A percentile compares a stretch with the other conserved stretches of the same genome.
phyloP scores from a whole-genome alignment of 2,329 filamentous ascomycete species.

The Colletotrichum navitas region DNA sequence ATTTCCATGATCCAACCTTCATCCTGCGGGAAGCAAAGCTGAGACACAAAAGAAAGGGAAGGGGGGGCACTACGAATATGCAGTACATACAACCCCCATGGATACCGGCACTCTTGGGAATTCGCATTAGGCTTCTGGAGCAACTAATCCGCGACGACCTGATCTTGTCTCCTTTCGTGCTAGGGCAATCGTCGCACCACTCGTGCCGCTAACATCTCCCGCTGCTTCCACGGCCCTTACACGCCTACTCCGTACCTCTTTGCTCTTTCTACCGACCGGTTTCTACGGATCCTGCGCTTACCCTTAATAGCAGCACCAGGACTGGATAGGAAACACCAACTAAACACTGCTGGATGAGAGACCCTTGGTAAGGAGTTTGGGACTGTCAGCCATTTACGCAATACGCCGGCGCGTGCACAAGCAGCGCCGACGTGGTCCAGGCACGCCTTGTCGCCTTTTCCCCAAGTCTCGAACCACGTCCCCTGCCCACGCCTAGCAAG shows the following conservation, averaged over 20 bases:
- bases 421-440: conserved; percentile 16
- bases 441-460: conserved; percentile 23
- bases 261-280: conserved; percentile 3
- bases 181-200: conserved; percentile 36
- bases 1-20: conserved; percentile 15
- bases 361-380: background rate
- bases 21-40: background rate
- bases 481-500: conserved; percentile 3
- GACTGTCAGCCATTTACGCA: background rate
- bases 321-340: background rate
- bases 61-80: conserved; percentile 17
- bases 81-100: conserved; percentile 3
- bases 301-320: background rate
- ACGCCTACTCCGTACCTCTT: conserved; percentile 1
- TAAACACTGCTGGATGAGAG: background rate
- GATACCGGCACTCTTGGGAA: conserved; percentile 24
- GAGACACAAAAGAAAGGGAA: background rate
- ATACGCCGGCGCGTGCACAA: background rate
- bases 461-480: conserved; percentile 10
- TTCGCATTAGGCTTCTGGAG: conserved; percentile 37
- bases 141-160: conserved; percentile 35
- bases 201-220: conserved; percentile 34
- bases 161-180: conserved; percentile 32
- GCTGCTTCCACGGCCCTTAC: conserved; percentile 22
- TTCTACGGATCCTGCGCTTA: background rate